Conservation (phyloP, 78 protist genomes). For the Polysphondylium violaceum region DNA sequence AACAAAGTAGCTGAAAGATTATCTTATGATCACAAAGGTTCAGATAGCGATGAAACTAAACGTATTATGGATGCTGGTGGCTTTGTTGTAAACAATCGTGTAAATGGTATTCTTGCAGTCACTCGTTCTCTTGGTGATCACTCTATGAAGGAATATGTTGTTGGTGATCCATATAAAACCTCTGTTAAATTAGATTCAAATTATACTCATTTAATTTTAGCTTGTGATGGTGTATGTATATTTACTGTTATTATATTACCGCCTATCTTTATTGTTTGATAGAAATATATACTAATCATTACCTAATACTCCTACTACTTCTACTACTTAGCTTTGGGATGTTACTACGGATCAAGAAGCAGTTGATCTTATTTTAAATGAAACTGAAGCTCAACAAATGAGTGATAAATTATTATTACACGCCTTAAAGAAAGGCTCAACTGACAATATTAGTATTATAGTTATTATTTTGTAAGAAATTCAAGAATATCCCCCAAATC, state of each 20-base stretch:
- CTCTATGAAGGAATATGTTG: conserved; percentile 82
- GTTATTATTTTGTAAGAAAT: conserved; percentile 56
- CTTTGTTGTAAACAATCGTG: conserved; percentile 76
- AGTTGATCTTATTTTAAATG: conserved; percentile 64
- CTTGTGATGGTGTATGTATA: conserved; percentile 88
- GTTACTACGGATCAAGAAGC: conserved; percentile 82
- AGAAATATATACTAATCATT: background rate
- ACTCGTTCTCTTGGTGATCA: conserved; percentile 86
- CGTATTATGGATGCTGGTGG: conserved; percentile 81
- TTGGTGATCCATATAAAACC: conserved; percentile 79
- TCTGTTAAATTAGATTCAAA: conserved; percentile 11
- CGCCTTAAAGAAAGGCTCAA: conserved; percentile 77
- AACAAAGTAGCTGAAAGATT: conserved; percentile 74
- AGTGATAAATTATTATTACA: conserved; percentile 66
- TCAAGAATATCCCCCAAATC: background rate
- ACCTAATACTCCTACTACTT: too few species aligned
- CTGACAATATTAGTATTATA: conserved; percentile 87
- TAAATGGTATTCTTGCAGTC: conserved; percentile 86
- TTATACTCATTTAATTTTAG: conserved; percentile 79
- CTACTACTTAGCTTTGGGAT: conserved; percentile 82
- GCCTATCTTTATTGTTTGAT: background rate
- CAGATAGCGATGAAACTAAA: conserved; percentile 63
- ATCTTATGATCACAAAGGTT: conserved; percentile 80
- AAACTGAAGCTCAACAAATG: conserved; percentile 74
- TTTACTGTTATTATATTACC: background rate